Conservation (phyloP, 805 yeast genomes). For the Pichia cephalocereana region DNA sequence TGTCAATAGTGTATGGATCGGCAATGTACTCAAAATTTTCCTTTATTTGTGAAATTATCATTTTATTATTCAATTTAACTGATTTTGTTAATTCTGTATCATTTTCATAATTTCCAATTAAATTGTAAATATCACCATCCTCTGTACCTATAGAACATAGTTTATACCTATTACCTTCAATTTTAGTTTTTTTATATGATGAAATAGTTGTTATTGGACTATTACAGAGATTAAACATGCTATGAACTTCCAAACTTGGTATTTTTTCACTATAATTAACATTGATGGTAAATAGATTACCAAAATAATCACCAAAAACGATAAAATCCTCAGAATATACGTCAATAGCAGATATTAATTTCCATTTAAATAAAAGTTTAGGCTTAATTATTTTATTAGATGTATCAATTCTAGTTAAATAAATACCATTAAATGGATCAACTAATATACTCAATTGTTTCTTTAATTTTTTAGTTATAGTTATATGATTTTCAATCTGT, state of each 20-base stretch:
- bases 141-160: conserved; percentile 12
- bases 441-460: conserved; percentile 9
- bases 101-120: too few relatives aligned
- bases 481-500: too few relatives aligned
- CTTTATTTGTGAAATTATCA: too few relatives aligned
- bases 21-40: too few relatives aligned
- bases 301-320: conserved; percentile 18
- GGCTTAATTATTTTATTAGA: background rate
- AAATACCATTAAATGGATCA: conserved; percentile 18
- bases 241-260: background rate
- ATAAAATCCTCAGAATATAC: conserved; percentile 11
- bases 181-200: background rate
- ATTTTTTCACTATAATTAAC: background rate
- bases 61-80: too few relatives aligned
- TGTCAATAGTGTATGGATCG: too few relatives aligned
- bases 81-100: too few relatives aligned
- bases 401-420: conserved; percentile 5
- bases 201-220: conserved; percentile 7
- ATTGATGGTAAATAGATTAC: conserved; percentile 15
- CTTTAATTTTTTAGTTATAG: background rate
- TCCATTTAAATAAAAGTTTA: background rate
- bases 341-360: conserved; percentile 7
- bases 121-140: conserved; percentile 8
- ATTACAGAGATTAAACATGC: conserved; percentile 2
- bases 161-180: background rate